Conservation (phyloP, 2,329 filamentous ascomycete species). For the Alternaria gaisen region DNA sequence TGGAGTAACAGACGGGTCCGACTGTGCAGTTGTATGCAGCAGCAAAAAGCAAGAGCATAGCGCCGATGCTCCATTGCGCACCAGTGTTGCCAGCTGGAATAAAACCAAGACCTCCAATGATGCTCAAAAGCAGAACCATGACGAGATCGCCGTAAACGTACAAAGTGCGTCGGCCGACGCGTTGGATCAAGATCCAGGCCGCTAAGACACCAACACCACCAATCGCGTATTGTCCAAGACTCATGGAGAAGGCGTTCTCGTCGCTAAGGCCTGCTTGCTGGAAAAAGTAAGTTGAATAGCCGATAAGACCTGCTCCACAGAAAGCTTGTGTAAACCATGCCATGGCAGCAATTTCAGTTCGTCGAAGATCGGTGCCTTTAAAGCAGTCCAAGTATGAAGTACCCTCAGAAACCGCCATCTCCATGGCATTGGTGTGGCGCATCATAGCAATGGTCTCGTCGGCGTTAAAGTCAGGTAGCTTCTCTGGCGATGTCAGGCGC, state of each 20-base stretch:
- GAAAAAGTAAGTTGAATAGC: slow-evolving; percentile 59
- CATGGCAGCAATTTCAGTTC: slow-evolving; percentile 74
- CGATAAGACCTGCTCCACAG: slow-evolving; percentile 46
- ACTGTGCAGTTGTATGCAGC: slow-evolving; percentile 86
- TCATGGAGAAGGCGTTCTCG: slow-evolving; percentile 55
- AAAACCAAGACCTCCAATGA: slow-evolving; percentile 83
- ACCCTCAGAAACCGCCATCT: slow-evolving; percentile 72
- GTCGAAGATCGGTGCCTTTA: slow-evolving; percentile 78
- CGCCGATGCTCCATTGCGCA: slow-evolving; percentile 56
- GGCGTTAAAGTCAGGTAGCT: slow-evolving; percentile 53
- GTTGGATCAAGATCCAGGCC: slow-evolving; percentile 81
- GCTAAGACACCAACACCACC: slow-evolving; percentile 73
- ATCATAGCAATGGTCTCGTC: slow-evolving; percentile 81
- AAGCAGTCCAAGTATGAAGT: slow-evolving; percentile 85
- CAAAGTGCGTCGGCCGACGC: slow-evolving; percentile 76
- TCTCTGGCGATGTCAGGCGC: slow-evolving; percentile 66
- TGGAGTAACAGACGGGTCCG: slow-evolving; percentile 87
- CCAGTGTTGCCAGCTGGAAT: slow-evolving; percentile 50
- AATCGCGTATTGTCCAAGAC: slow-evolving; percentile 65
- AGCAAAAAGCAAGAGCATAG: slow-evolving; percentile 54
- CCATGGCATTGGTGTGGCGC: slow-evolving; percentile 84
- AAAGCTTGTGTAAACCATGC: slow-evolving; percentile 58
- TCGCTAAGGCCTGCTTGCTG: slow-evolving; percentile 57
- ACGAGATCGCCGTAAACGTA: slow-evolving; percentile 73
- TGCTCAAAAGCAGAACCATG: slow-evolving; percentile 71